Evolutionary conservation across 495 filamentous ascomycete species (phyloP).

Genomic region (Penicillium egyptiacum): DNA sequence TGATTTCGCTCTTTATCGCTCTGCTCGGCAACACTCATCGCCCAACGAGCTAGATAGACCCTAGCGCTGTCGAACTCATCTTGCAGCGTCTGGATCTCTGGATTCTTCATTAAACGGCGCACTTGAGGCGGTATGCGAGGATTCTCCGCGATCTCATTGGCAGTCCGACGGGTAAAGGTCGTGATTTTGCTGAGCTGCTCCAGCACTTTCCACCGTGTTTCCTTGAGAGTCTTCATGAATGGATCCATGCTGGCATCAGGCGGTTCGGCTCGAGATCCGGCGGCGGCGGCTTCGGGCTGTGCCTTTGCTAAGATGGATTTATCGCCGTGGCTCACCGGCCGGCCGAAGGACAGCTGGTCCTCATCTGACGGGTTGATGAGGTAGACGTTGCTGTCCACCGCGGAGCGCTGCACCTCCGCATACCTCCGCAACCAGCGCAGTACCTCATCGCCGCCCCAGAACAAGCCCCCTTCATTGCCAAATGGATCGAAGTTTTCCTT

Average conservation of each 20-base stretch:
- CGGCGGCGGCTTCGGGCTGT: slow-evolving; percentile 32
- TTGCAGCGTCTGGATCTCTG: slow-evolving; percentile 90
- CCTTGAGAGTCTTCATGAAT: slow-evolving; percentile 89
- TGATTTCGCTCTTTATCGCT: slow-evolving; percentile 80
- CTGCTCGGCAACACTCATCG: slow-evolving; percentile 97
- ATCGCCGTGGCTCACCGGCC: slow-evolving; percentile 39
- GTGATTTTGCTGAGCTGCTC: slow-evolving; percentile 96
- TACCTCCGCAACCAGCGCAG: slow-evolving; percentile 86
- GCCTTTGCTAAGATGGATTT: slow-evolving; percentile 31
- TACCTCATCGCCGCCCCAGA: slow-evolving; percentile 98
- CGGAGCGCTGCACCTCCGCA: slow-evolving; percentile 75
- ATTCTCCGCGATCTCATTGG: slow-evolving; percentile 87
- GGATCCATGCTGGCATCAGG: slow-evolving; percentile 89
- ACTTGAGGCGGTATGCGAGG: slow-evolving; percentile 85
- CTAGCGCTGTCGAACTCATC: slow-evolving; percentile 97
- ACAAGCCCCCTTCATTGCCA: slow-evolving; percentile 76
- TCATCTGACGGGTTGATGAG: slow-evolving; percentile 83
- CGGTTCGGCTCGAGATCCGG: slow-evolving; percentile 30
- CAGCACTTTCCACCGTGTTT: slow-evolving; percentile 92
- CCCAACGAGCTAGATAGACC: slow-evolving; percentile 92
- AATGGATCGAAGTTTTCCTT: slow-evolving; percentile 90
- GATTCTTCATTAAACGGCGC: slow-evolving; percentile 79
- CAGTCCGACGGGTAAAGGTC: slow-evolving; percentile 87
- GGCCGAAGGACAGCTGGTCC: slow-evolving; percentile 79
- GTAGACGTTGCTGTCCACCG: slow-evolving; percentile 83